These are phyloP conservation scores for Metschnikowia drakensbergensis DNA, from an alignment of 805 yeast genomes.

Conservation along the genomic window DNA sequence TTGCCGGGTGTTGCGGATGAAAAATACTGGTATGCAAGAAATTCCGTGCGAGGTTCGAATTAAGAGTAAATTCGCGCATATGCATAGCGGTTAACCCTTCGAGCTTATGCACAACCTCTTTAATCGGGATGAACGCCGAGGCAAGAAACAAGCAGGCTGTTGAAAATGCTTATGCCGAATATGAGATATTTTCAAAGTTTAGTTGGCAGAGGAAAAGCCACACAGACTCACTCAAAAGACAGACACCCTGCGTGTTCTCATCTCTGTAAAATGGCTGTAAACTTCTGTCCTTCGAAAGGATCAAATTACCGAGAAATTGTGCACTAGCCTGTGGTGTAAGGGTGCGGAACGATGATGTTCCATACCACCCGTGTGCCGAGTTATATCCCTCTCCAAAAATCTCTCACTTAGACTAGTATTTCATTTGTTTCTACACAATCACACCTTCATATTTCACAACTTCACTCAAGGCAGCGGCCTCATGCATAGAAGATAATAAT, in stretches of 20 bases:
- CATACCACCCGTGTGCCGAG: slow-evolving; percentile 4
- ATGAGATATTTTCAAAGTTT: no score
- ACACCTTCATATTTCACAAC: background rate
- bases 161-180: background rate
- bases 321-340: slow-evolving; percentile 1
- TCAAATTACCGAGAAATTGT: slow-evolving; percentile 1
- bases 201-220: no score
- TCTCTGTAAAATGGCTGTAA: background rate
- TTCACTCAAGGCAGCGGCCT: background rate
- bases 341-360: slow-evolving; percentile 4
- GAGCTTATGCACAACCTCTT: background rate
- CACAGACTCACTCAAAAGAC: no score
- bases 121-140: background rate
- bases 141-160: background rate
- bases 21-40: background rate
- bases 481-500: slow-evolving; percentile 1
- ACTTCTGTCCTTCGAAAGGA: background rate
- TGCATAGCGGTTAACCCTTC: background rate
- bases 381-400: background rate
- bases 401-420: background rate
- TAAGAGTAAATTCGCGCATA: slow-evolving; percentile 1
- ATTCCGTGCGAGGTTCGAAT: background rate
- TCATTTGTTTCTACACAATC: background rate
- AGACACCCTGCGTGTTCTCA: background rate
- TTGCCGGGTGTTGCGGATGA: slow-evolving; percentile 1